Conservation (phyloP, 176 grass and related monocot species). For the Avena atlantica region DNA sequence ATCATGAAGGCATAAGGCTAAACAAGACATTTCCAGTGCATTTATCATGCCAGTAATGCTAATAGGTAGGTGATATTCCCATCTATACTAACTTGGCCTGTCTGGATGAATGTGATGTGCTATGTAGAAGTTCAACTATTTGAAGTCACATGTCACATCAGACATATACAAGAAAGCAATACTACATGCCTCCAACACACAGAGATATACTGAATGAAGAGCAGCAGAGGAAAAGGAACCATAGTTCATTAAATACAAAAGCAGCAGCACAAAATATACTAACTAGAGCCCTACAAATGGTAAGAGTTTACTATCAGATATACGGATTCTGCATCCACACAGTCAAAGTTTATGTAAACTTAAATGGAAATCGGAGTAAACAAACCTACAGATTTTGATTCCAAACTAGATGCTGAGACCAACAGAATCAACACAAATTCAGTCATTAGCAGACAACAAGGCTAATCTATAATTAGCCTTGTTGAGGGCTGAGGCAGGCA, state of each 20-base stretch:
- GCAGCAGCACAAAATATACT: not conserved
- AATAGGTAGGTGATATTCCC: not conserved
- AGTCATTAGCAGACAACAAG: not conserved
- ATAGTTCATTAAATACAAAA: not conserved
- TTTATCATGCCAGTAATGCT: not conserved
- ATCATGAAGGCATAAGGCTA: constrained; percentile 12
- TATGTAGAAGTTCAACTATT: constrained; percentile 15
- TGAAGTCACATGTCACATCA: constrained; percentile 9
- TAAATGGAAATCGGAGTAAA: not conserved
- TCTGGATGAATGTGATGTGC: not conserved
- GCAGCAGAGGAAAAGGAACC: not conserved
- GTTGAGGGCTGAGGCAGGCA: no score
- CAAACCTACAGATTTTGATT: not conserved
- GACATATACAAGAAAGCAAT: constrained; percentile 10
- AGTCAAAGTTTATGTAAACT: not conserved
- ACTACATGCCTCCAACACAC: not conserved
- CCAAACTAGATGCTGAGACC: not conserved
- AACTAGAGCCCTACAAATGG: not conserved
- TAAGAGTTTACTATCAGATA: not conserved
- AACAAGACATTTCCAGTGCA: constrained; percentile 23
- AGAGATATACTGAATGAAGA: not conserved
- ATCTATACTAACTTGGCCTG: not conserved
- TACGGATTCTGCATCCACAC: not conserved
- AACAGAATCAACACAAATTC: not conserved
- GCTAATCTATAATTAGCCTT: not conserved